Evolutionary conservation across 768 basidiomycete genomes (phyloP).

Genomic region (Naganishia vaughanmartiniae): DNA sequence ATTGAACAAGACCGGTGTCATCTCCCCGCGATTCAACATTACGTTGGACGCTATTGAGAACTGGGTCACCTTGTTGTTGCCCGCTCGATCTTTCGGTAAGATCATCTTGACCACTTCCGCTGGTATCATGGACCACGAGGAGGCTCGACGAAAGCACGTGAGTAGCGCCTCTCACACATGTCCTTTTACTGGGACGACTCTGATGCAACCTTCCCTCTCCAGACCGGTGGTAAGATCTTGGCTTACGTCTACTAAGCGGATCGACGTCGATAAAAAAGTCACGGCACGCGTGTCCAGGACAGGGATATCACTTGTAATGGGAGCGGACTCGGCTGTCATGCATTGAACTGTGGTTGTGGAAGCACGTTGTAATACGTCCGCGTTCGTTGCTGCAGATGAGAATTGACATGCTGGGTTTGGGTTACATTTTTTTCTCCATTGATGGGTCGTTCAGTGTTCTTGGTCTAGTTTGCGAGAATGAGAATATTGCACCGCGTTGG

Average conservation of each 20-base stretch:
- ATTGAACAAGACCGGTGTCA: slow-evolving; percentile 99
- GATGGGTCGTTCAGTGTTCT: not conserved
- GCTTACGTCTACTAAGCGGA: slow-evolving; percentile 79
- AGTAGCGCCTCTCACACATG: slow-evolving; percentile 6
- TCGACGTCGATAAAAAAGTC: slow-evolving; percentile 13
- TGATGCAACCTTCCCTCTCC: not conserved
- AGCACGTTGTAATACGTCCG: not conserved
- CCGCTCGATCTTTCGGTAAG: slow-evolving; percentile 92
- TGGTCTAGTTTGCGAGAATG: too few species aligned
- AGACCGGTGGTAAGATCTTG: slow-evolving; percentile 79
- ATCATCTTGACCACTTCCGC: slow-evolving; percentile 97
- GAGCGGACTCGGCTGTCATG: not conserved
- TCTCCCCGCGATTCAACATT: slow-evolving; percentile 98
- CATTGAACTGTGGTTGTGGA: not conserved
- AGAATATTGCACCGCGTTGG: too few species aligned
- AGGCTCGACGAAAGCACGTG: slow-evolving; percentile 96
- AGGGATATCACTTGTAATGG: slow-evolving; percentile 25
- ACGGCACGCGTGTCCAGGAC: slow-evolving; percentile 14
- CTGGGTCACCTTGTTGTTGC: slow-evolving; percentile 96
- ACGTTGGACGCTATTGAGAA: slow-evolving; percentile 72
- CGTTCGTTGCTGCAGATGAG: slow-evolving; percentile 14
- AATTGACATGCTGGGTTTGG: slow-evolving; percentile 17
- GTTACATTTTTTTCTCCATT: too few species aligned
- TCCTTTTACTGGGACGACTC: not conserved
- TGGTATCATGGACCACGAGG: slow-evolving; percentile 97